Conservation (phyloP, 2,329 filamentous ascomycete genomes). For the Fusarium chaquense region DNA sequence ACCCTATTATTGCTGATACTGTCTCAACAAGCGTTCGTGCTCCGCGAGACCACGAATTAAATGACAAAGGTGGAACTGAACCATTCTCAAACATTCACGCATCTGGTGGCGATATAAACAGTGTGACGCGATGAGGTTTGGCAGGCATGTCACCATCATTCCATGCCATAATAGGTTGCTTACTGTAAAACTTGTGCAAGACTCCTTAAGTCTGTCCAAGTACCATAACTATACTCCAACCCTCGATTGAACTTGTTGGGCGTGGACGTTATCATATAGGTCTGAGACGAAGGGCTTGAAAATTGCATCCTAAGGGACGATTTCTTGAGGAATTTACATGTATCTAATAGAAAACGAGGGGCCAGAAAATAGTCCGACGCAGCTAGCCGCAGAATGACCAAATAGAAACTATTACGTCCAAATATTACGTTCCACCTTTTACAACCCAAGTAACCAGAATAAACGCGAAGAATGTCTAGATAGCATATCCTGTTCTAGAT, state of each 20-base stretch:
- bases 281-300: no score
- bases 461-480: not conserved
- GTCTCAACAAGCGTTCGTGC: not conserved
- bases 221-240: not conserved
- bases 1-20: not conserved
- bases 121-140: no score
- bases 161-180: no score
- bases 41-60: not conserved
- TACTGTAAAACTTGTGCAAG: not conserved
- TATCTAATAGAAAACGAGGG: slow-evolving; percentile 17
- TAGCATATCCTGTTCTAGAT: slow-evolving; percentile 41
- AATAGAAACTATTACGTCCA: not conserved
- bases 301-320: not conserved
- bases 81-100: no score
- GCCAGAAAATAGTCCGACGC: not conserved
- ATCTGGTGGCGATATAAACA: no score
- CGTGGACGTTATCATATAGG: not conserved
- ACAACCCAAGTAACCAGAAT: slow-evolving; percentile 2
- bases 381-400: not conserved
- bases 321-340: not conserved
- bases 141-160: no score
- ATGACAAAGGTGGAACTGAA: no score
- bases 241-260: not conserved
- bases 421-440: slow-evolving; percentile 12
- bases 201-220: not conserved